Base-by-base conservation (phyloP, 495 filamentous ascomycete genomes). In the Jackrogersella multiformis region DNA sequence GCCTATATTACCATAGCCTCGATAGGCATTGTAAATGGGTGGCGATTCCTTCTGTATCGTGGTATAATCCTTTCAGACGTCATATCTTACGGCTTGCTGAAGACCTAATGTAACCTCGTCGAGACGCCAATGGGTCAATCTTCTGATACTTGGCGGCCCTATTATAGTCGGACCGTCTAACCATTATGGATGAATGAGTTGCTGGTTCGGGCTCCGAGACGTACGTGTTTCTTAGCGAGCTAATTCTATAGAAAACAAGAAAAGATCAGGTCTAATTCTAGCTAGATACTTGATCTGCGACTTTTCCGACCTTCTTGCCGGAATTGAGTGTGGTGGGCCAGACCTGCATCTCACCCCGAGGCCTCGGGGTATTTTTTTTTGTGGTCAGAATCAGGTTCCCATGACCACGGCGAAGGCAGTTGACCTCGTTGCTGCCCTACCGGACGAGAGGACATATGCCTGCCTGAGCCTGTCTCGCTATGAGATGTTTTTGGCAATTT, bases 381-480 rank as follows among this genome's bases (percentile, higher is more conserved):
- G n/a, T n/a, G 35, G 38, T 61, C 53, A 44, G 56, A 48, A 44
- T 58, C 53, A 44, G 56, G 67, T 49, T 54, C 57, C 52, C 57
- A 62, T 42, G 52, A 44, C 23, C 35, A 51, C 34, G 38, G 44
- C 13, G 21, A 53, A 24, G 38, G 49, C 5, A 36, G 45, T 62
- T 39, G 8, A 36, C 67, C 57, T 54, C 45, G 52, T 70, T 70
- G 67, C 26, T 61, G 61, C 61, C 67, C 53, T 70, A 70, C 61
- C 57, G 67, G 56, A 58, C 52, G 51, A 70, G 61, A 54, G 61
- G 61, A 66, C 30, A 56, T 45, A 36, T 34, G 24, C 57, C 9
- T 49, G 56, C 61, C 56, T 51, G 26, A 52, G 28, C 36, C 44
- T 20, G 56, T 12, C 52, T 49, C 36, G 35, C 46, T 49, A 42